Percentiles rank a stretch among this genome's conserved stretches.
Evolutionary conservation across 73 alveolate genomes (phyloP).

Genomic region (Urostyla sp.): DNA sequence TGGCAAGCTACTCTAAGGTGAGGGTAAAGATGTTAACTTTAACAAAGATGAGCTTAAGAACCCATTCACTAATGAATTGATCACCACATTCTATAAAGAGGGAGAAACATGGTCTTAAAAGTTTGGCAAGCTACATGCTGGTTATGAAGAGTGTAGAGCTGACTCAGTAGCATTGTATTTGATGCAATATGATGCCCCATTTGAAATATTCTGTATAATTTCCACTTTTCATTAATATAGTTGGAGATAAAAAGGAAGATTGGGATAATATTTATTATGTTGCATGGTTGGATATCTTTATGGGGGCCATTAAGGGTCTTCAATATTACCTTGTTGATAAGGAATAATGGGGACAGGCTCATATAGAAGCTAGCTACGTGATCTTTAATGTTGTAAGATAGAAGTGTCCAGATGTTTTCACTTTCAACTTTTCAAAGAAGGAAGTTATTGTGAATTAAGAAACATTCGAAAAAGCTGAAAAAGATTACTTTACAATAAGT

Average conservation of each 20-base stretch:
- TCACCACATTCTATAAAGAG: conserved; percentile 82
- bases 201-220: conserved; percentile 70
- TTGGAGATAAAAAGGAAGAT: conserved; percentile 61
- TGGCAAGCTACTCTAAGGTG: conserved; percentile 87
- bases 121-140: conserved; percentile 85
- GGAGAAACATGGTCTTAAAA: conserved; percentile 91
- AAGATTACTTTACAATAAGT: conserved; percentile 71
- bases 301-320: conserved; percentile 75
- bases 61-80: conserved; percentile 89
- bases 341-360: conserved; percentile 88
- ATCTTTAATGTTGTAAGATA: conserved; percentile 62
- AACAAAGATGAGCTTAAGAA: conserved; percentile 80
- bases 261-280: conserved; percentile 74
- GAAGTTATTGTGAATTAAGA: too few species aligned
- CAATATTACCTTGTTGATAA: conserved; percentile 68
- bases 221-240: conserved; percentile 36
- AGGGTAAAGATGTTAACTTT: conserved; percentile 76
- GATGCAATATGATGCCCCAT: conserved; percentile 85
- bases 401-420: conserved; percentile 58
- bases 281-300: conserved; percentile 77
- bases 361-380: conserved; percentile 77
- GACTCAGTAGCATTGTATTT: conserved; percentile 91
- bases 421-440: conserved; percentile 59
- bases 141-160: conserved; percentile 97
- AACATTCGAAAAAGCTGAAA: conserved; percentile 68